Evolutionary conservation across 306 rosid genomes (phyloP).

Genomic region (Cucurbita moschata): DNA sequence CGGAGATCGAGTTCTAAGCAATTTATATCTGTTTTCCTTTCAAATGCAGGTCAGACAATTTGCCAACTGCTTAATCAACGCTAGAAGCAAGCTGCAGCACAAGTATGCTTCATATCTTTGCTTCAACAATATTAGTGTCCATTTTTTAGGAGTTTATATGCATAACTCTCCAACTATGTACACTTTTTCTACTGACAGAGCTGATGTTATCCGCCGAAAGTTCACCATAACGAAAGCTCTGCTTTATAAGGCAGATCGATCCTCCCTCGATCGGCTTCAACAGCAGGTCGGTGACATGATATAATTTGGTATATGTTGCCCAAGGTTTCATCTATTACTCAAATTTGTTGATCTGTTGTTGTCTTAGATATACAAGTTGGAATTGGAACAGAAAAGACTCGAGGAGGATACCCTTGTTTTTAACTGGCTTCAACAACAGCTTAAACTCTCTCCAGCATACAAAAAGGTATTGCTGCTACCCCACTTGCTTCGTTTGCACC

Average conservation of each 20-base stretch:
- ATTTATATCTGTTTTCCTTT: conserved; percentile 1
- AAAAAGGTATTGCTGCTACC: conserved; percentile 40
- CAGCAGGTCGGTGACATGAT: conserved; percentile 51
- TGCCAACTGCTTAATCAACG: conserved; percentile 65
- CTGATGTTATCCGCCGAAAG: conserved; percentile 57
- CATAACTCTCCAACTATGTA: conserved; percentile 1
- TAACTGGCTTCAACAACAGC: conserved; percentile 86
- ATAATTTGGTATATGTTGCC: background rate
- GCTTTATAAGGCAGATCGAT: conserved; percentile 66
- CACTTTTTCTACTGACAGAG: conserved; percentile 34
- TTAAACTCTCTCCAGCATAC: conserved; percentile 85
- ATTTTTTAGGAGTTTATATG: background rate
- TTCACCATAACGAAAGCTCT: conserved; percentile 73
- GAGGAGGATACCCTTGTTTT: conserved; percentile 87
- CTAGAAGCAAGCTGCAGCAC: conserved; percentile 62
- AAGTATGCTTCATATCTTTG: conserved; percentile 37
- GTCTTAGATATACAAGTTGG: conserved; percentile 72
- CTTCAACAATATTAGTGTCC: background rate
- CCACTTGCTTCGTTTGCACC: background rate
- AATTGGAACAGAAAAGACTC: conserved; percentile 64
- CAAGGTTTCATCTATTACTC: background rate
- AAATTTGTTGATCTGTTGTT: conserved; percentile 9
- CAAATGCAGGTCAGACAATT: conserved; percentile 64
- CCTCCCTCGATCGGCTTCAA: conserved; percentile 68
- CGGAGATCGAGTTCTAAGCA: background rate